Conservation (phyloP, 2,329 filamentous ascomycete genomes). For the Chaetomium sp. region DNA sequence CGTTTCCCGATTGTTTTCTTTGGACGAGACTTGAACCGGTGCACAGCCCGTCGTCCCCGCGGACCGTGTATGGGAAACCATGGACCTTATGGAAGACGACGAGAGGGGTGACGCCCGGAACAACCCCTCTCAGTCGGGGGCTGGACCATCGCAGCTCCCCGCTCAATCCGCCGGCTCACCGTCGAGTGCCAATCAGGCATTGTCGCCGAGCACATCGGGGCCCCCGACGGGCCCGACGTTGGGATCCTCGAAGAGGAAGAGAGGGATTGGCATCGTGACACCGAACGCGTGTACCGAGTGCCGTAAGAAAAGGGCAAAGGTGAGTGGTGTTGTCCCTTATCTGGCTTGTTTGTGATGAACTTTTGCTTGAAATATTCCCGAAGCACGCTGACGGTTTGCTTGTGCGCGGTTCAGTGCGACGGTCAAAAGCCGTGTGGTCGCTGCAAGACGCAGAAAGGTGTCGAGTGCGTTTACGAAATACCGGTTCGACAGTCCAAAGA, state of each 20-base stretch:
- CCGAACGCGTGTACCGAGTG: constrained; percentile 57
- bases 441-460: constrained; percentile 48
- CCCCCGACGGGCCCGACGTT: constrained; percentile 17
- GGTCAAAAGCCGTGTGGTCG: constrained; percentile 50
- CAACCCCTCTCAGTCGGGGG: no score
- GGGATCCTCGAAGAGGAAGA: constrained; percentile 42
- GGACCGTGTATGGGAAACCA: neutral
- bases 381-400: neutral
- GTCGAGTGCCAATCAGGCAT: constrained; percentile 7
- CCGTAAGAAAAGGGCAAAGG: constrained; percentile 57
- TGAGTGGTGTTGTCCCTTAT: constrained; percentile 19
- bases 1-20: neutral
- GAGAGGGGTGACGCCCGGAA: constrained; percentile 1
- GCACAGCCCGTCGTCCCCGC: neutral
- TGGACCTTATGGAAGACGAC: constrained; percentile 23
- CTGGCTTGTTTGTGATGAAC: no score
- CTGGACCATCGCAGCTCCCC: neutral
- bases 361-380: neutral
- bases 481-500: constrained; percentile 60
- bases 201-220: constrained; percentile 16
- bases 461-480: constrained; percentile 55
- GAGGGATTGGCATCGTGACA: constrained; percentile 51
- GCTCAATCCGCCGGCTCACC: neutral
- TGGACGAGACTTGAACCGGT: constrained; percentile 5
- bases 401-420: constrained; percentile 44